Percentiles rank a stretch among this genome's conserved stretches.
Evolutionary conservation across 495 filamentous ascomycete genomes (phyloP).

Genomic region (Paragyromitra xinjiangensis): DNA sequence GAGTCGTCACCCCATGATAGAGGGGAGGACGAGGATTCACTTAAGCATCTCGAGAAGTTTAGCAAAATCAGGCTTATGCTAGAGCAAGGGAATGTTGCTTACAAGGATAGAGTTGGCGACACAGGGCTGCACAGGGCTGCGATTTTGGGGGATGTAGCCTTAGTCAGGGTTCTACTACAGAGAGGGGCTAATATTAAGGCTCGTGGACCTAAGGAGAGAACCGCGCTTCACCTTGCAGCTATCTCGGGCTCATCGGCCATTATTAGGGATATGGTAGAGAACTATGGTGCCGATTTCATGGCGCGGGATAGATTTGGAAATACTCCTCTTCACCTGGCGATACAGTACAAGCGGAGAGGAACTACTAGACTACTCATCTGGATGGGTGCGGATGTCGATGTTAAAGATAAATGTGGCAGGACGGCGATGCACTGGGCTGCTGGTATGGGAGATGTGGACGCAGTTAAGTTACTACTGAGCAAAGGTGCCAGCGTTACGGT

Average conservation of each 20-base stretch:
- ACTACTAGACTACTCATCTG: neutral
- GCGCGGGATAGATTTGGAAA: conserved; percentile 2
- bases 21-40: neutral
- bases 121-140: conserved; percentile 66
- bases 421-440: conserved; percentile 39
- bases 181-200: conserved; percentile 20
- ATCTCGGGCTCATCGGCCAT: conserved; percentile 1
- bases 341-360: conserved; percentile 1
- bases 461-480: conserved; percentile 35
- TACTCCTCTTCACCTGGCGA: conserved; percentile 14
- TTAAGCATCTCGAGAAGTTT: neutral
- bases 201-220: conserved; percentile 12
- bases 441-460: neutral
- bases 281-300: neutral
- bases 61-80: conserved; percentile 10
- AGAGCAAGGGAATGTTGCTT: conserved; percentile 3
- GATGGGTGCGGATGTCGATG: conserved; percentile 39
- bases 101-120: conserved; percentile 7
- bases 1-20: neutral
- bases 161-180: conserved; percentile 63
- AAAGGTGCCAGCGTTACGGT: conserved; percentile 20
- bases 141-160: conserved; percentile 63
- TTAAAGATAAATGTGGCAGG: conserved; percentile 17
- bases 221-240: conserved; percentile 17
- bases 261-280: conserved; percentile 1